Evolutionary conservation across 2,329 filamentous ascomycete genomes (phyloP), one percentile per base, ranked within the genome.

Genomic region (Aspergillus proliferans): DNA sequence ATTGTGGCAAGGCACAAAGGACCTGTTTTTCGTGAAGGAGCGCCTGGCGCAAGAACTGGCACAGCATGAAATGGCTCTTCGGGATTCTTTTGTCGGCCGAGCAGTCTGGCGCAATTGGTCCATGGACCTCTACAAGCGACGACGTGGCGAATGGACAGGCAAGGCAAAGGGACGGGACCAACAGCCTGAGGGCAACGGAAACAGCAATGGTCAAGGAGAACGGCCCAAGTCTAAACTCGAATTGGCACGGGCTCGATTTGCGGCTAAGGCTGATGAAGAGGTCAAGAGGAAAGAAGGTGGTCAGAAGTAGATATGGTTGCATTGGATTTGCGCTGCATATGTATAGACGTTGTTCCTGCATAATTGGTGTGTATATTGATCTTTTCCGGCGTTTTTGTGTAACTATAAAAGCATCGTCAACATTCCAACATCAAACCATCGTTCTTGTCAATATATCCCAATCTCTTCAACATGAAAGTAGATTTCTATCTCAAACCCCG

Each of bases 91-190:
- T 33, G 76, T 82, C 19, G 85, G 85, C 2, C 73, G 84, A 30
- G 82, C 81, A 3, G 84, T 88, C 9, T 87, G 84, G 84, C 76
- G 82, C 55, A 88, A 87, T 60, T 88, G 85, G 85, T 78, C 76
- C 33, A 84, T 88, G 79, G 85, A 88, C 66, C 67, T 85, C 5
- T 88, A 84, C 67, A 85, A 83, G 61, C 73, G 83, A 24, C 72
- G 77, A 46, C 72, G 81, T 38, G 73, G 71, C 5, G 83, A 86
- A 48, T 88, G 85, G 85, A 74, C 83, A 49, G 74, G 73, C 49
- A 76, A 81, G 56, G 79, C 79, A 9, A 83, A 83, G 43, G 79
- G 79, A 30, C 52, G 72, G 44, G 69, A 73, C 19, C 57, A 59
- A 49, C 51, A 63, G 44, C 47, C 49, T 22, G 50, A 53, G 21